Conservation (phyloP, 441 rosid species). For the Gossypium davidsonii region DNA sequence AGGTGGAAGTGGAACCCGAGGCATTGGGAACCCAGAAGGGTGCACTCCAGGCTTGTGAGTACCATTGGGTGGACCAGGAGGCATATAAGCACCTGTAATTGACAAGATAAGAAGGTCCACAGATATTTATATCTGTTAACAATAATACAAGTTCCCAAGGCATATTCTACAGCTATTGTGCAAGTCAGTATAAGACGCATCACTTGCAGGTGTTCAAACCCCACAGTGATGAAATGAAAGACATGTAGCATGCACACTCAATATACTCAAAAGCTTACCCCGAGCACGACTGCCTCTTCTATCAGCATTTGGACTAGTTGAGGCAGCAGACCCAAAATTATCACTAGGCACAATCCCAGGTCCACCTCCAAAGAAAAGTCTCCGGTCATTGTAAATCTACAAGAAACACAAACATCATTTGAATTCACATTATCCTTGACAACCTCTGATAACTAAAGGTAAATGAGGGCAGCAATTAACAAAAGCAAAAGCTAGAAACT, state of each 20-base stretch:
- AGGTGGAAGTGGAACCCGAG: constrained; percentile 74
- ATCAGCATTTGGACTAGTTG: constrained; percentile 57
- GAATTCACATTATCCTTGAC: neutral
- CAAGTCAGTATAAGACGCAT: neutral
- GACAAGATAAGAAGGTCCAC: neutral
- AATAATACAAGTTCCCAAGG: neutral
- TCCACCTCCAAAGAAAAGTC: constrained; percentile 81
- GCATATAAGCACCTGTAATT: constrained; percentile 64
- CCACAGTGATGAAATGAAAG: neutral
- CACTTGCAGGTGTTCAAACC: neutral
- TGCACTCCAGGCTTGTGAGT: constrained; percentile 77
- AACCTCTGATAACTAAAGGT: constrained; percentile 3
- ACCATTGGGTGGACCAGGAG: constrained; percentile 80
- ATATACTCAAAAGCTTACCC: constrained; percentile 38
- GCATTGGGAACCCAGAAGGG: constrained; percentile 81
- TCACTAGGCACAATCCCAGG: constrained; percentile 78
- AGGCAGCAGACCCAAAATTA: constrained; percentile 47
- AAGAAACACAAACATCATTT: constrained; percentile 6
- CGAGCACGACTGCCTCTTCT: constrained; percentile 77
- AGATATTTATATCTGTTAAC: neutral
- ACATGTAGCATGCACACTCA: constrained; percentile 7
- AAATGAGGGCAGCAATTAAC: neutral
- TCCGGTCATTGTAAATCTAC: constrained; percentile 89
- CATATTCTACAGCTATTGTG: constrained; percentile 4
- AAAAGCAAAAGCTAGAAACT: neutral